Evolutionary conservation across 805 yeast species (phyloP).

Genomic region (Lipomyces oligophaga): DNA sequence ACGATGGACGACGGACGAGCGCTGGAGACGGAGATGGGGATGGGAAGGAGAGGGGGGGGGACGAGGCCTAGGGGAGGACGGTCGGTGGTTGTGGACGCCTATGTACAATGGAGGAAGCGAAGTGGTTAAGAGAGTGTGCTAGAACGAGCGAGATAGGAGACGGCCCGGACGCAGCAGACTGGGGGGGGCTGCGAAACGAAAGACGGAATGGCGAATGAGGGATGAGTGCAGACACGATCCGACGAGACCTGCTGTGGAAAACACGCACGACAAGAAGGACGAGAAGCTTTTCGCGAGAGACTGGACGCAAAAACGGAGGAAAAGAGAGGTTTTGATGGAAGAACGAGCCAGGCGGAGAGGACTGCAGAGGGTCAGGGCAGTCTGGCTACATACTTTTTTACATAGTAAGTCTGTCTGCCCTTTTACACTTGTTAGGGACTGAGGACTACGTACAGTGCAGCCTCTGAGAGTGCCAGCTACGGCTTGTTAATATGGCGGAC

Average conservation of each 20-base stretch:
- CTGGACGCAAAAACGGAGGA: not conserved
- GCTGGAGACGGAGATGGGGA: not conserved
- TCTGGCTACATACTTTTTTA: too few relatives aligned
- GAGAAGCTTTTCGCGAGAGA: not conserved
- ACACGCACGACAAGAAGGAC: not conserved
- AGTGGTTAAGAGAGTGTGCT: not conserved
- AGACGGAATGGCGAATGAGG: too few relatives aligned
- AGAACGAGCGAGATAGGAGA: not conserved
- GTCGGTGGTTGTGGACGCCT: not conserved
- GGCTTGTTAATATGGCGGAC: too few relatives aligned
- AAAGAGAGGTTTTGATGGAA: not conserved
- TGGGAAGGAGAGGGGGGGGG: conserved; percentile 1
- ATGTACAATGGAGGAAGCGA: not conserved
- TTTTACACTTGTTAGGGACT: too few relatives aligned
- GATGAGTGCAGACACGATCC: too few relatives aligned
- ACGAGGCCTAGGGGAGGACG: not conserved
- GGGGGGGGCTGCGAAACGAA: too few relatives aligned
- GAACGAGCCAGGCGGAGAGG: too few relatives aligned
- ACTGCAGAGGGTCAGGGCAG: too few relatives aligned
- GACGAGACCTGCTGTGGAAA: not conserved
- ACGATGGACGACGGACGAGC: not conserved
- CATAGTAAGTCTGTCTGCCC: too few relatives aligned
- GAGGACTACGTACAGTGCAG: too few relatives aligned
- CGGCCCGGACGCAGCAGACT: not conserved
- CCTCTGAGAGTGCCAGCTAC: too few relatives aligned